These are phyloP conservation scores for Fragaria iinumae DNA, from an alignment of 306 rosid genomes.

Conservation along the genomic window DNA sequence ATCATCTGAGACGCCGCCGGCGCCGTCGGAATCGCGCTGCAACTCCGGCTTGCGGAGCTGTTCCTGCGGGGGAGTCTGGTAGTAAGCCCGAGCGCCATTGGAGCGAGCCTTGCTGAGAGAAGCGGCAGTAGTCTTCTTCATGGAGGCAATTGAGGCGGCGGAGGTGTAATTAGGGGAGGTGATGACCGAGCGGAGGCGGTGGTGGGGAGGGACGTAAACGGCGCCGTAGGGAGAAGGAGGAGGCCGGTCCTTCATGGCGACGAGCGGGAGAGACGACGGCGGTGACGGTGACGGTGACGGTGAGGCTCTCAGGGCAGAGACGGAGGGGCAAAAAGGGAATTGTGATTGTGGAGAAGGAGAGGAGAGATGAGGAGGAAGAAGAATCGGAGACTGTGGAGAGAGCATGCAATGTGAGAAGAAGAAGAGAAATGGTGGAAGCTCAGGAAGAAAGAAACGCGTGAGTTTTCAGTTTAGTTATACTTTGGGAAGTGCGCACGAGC, in stretches of 20 bases:
- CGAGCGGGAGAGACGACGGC: constrained; percentile 16
- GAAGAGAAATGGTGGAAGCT: not conserved
- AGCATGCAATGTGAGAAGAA: constrained; percentile 41
- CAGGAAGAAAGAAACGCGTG: not conserved
- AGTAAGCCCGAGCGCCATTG: constrained; percentile 14
- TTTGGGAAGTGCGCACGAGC: not conserved
- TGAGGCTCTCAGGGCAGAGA: constrained; percentile 52
- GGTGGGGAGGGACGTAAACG: constrained; percentile 85
- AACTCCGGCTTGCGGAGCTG: constrained; percentile 38
- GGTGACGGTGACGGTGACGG: not conserved
- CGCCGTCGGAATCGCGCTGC: constrained; percentile 46
- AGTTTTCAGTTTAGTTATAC: not conserved
- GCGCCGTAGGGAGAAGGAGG: constrained; percentile 59
- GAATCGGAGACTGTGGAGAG: constrained; percentile 19
- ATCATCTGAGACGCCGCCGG: not conserved
- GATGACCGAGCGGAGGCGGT: constrained; percentile 69
- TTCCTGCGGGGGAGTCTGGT: constrained; percentile 39
- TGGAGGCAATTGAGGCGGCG: constrained; percentile 37
- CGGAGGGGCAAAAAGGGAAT: constrained; percentile 14
- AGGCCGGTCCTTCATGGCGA: constrained; percentile 80
- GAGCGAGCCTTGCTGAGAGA: constrained; percentile 28
- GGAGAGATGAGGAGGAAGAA: not conserved
- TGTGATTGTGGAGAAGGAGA: not conserved
- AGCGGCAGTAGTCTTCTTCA: constrained; percentile 18
- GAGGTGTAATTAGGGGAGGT: constrained; percentile 37